phyloP scores from a whole-genome alignment of 768 basidiomycete species.

The Collybia sordida region DNA sequence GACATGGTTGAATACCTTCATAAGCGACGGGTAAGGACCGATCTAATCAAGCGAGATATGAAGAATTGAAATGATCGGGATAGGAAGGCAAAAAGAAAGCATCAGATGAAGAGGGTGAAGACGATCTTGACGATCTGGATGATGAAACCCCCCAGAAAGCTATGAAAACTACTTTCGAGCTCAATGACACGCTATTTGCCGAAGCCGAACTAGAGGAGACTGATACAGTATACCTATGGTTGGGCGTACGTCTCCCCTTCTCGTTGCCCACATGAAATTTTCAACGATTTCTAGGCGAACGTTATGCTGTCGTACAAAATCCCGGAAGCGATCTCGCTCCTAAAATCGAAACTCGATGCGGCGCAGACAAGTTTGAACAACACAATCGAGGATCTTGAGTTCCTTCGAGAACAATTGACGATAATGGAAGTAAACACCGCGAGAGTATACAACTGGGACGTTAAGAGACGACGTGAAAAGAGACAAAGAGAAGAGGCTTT shows the following conservation, averaged over 20 bases:
- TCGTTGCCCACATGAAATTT: neutral
- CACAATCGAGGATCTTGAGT: constrained; percentile 87
- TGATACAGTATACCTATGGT: constrained; percentile 92
- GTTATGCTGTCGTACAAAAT: constrained; percentile 96
- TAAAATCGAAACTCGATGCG: constrained; percentile 69
- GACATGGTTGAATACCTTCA: constrained; percentile 84
- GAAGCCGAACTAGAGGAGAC: constrained; percentile 87
- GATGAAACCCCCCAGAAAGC: constrained; percentile 48
- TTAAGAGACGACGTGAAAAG: constrained; percentile 72
- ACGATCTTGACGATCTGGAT: constrained; percentile 56
- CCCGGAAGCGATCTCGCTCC: constrained; percentile 69
- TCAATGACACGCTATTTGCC: constrained; percentile 94
- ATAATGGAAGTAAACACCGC: constrained; percentile 97
- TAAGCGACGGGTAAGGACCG: constrained; percentile 58
- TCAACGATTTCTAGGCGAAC: constrained; percentile 66
- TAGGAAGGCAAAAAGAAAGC: constrained; percentile 63
- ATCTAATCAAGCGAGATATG: neutral
- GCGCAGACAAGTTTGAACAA: constrained; percentile 68
- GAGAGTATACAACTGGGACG: constrained; percentile 95
- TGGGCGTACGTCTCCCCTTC: constrained; percentile 65
- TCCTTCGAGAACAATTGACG: constrained; percentile 90
- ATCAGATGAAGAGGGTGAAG: constrained; percentile 37
- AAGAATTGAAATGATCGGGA: constrained; percentile 4
- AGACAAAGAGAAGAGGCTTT: constrained; percentile 37
- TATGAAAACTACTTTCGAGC: constrained; percentile 85